Conservation (phyloP, 768 basidiomycete genomes). For the Termitomyces sp. region DNA sequence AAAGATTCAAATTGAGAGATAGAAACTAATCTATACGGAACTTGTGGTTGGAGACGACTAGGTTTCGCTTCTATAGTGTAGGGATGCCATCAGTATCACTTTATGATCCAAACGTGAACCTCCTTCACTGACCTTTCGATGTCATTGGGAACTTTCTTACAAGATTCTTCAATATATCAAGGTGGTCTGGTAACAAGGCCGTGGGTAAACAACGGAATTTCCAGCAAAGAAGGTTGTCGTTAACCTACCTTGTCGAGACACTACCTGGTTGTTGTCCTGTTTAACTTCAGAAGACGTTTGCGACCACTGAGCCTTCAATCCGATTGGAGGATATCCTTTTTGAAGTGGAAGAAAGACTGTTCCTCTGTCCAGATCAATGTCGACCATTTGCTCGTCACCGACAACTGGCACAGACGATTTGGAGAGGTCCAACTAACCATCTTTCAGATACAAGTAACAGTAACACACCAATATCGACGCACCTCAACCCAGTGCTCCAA, state of each 20-base stretch:
- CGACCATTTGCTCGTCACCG: slow-evolving; percentile 52
- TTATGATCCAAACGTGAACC: background rate
- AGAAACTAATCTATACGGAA: slow-evolving; percentile 40
- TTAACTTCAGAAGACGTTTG: slow-evolving; percentile 3
- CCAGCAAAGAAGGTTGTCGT: slow-evolving; percentile 2
- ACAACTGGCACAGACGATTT: slow-evolving; percentile 28
- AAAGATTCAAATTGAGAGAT: slow-evolving; percentile 34
- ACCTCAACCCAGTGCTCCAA: slow-evolving; percentile 59
- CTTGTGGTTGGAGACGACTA: slow-evolving; percentile 17
- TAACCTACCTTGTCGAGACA: slow-evolving; percentile 3
- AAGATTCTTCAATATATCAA: slow-evolving; percentile 28
- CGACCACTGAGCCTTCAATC: slow-evolving; percentile 36
- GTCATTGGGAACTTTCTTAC: slow-evolving; percentile 42
- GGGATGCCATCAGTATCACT: background rate
- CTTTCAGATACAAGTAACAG: background rate
- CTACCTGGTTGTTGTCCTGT: background rate
- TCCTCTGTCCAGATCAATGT: slow-evolving; percentile 47
- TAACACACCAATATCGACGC: slow-evolving; percentile 10
- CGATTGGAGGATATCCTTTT: slow-evolving; percentile 29
- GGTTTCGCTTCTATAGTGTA: slow-evolving; percentile 24
- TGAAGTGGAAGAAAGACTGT: slow-evolving; percentile 36
- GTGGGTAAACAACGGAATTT: background rate
- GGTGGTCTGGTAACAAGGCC: slow-evolving; percentile 18
- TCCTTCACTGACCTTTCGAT: slow-evolving; percentile 29
- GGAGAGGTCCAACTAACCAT: slow-evolving; percentile 38